phyloP scores from a whole-genome alignment of 441 rosid genomes.

The Euphorbia schlechtendalii region DNA sequence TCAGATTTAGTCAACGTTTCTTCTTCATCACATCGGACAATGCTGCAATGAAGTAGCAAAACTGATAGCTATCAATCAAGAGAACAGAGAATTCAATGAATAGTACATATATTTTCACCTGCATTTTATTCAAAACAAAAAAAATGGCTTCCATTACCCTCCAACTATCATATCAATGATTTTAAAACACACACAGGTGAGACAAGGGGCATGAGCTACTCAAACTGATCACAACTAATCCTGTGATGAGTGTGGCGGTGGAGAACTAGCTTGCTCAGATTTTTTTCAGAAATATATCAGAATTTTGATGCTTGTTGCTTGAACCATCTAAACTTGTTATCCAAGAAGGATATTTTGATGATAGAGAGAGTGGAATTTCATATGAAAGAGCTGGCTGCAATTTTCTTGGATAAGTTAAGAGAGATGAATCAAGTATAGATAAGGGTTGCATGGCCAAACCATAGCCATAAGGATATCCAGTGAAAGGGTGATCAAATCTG shows the following conservation, averaged over 20 bases:
- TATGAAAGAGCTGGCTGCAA: slow-evolving; percentile 29
- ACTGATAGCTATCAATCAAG: too few species aligned
- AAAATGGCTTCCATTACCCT: slow-evolving; percentile 30
- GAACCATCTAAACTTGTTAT: slow-evolving; percentile 24
- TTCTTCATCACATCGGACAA: too few species aligned
- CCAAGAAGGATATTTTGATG: slow-evolving; percentile 35
- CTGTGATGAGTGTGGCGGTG: slow-evolving; percentile 29
- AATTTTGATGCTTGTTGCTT: slow-evolving; percentile 24
- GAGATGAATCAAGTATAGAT: slow-evolving; percentile 34
- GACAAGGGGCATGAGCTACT: slow-evolving; percentile 25
- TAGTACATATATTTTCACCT: slow-evolving; percentile 31
- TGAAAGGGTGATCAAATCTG: slow-evolving; percentile 58
- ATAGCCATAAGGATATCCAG: slow-evolving; percentile 41
- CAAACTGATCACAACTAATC: slow-evolving; percentile 20
- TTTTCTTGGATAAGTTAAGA: slow-evolving; percentile 35
- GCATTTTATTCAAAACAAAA: slow-evolving; percentile 45
- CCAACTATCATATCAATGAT: slow-evolving; percentile 13
- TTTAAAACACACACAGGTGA: slow-evolving; percentile 34
- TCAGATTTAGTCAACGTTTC: too few species aligned
- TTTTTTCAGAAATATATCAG: slow-evolving; percentile 27
- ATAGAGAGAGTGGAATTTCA: slow-evolving; percentile 23
- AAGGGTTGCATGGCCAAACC: slow-evolving; percentile 34
- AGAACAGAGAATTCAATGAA: too few species aligned
- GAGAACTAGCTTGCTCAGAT: slow-evolving; percentile 26
- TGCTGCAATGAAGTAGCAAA: too few species aligned